A percentile compares a stretch with the other conserved stretches of the same genome.
phyloP scores from a whole-genome alignment of 2,329 filamentous ascomycete species.

The Alternaria tenuissima region DNA sequence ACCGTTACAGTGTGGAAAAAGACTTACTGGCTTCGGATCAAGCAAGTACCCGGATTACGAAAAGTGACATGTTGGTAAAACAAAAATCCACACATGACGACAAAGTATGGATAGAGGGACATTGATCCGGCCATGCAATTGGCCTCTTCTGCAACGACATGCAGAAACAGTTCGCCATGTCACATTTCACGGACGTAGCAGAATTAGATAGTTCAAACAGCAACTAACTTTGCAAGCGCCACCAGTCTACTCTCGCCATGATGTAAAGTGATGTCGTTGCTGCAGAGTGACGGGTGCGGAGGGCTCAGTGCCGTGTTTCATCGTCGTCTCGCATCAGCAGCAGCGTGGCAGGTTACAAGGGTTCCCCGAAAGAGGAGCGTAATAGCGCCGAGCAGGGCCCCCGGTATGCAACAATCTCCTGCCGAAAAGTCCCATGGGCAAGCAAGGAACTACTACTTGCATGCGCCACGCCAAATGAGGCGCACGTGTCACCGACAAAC shows the following conservation, averaged over 20 bases:
- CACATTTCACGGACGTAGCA: slow-evolving; percentile 20
- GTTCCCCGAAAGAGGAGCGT: background rate
- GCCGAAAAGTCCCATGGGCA: too few species aligned
- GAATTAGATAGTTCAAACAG: slow-evolving; percentile 17
- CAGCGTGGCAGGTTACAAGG: slow-evolving; percentile 1
- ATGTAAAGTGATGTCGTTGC: slow-evolving; percentile 26
- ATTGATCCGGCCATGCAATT: background rate
- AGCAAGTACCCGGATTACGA: background rate
- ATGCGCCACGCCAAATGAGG: slow-evolving; percentile 1
- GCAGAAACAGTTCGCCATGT: slow-evolving; percentile 23
- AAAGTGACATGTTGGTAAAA: slow-evolving; percentile 7
- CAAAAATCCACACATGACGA: background rate
- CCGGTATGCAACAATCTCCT: background rate
- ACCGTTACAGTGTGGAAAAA: background rate
- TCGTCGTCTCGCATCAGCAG: slow-evolving; percentile 35
- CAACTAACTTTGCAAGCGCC: slow-evolving; percentile 21
- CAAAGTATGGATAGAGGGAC: background rate
- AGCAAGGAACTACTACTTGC: slow-evolving; percentile 8
- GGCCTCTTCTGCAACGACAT: background rate
- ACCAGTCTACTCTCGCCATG: slow-evolving; percentile 11
- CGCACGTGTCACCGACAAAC: slow-evolving; percentile 1
- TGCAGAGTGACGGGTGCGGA: slow-evolving; percentile 28
- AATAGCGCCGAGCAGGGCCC: slow-evolving; percentile 8
- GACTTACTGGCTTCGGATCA: background rate
- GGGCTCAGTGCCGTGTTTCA: slow-evolving; percentile 42